Evolutionary conservation across 345 rosid genomes (phyloP), one percentile per base, ranked within the genome.

Genomic region (Aquilaria sinensis): DNA sequence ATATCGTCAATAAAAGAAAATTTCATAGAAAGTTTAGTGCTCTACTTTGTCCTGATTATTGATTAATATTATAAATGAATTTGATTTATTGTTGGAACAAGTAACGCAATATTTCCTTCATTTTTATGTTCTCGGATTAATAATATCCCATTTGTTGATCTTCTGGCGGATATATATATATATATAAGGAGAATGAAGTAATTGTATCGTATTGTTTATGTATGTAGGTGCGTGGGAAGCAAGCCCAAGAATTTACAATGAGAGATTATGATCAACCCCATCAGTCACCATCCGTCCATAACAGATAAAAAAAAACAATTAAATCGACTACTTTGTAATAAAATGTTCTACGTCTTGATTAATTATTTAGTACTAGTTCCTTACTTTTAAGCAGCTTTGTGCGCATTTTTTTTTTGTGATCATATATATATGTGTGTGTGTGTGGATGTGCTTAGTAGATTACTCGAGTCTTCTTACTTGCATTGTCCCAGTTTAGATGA

Each of bases 181-280:
- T 32, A 55, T 32, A 9, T 10, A 61, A 63, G 57, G 72, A 73
- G 76, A 47, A 51, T 61, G 53, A 41, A 65, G 70, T 47, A 70
- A 56, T 52, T 31, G 75, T 61, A 63, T 43, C 46, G 46, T 66
- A 45, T 6, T 63, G 51, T 12, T 61, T 10, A 2, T 49, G 12
- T 60, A n/a, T 12, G 45, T 58, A 66, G 57, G 43, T 23, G 51
- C 41, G 31, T 53, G 67, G 50, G 46, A 58, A 9, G 56, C 16
- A 23, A 14, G 33, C 67, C 12, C 58, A 58, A 33, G 60, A 62
- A 47, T 52, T n/a, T 13, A 56, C 51, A 10, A 50, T 56, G 43
- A 57, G 16, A n/a, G 76, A 75, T 68, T 77, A 77, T 56, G 74
- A 66, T 5, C 65, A 56, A 55, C 77, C 80, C 0, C 74, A 49